A percentile compares a stretch with the other conserved stretches of the same genome.
phyloP scores from a whole-genome alignment of 345 rosid species.

The Populus euphratica region DNA sequence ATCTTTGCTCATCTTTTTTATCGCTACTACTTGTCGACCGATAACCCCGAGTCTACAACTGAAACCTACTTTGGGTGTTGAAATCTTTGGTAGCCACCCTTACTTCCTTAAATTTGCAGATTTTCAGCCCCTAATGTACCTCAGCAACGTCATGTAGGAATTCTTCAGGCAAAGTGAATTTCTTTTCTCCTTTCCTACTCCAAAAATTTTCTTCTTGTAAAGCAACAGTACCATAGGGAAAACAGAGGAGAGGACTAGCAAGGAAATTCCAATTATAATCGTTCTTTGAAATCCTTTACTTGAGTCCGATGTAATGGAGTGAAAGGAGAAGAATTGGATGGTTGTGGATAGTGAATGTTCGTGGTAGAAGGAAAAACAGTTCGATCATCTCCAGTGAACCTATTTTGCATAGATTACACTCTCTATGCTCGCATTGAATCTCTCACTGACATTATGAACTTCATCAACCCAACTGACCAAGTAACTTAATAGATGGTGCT shows the following conservation, averaged over 20 bases:
- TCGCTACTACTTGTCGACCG: slow-evolving; percentile 24
- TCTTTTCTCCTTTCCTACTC: not conserved
- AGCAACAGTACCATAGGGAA: not conserved
- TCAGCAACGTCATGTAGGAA: slow-evolving; percentile 18
- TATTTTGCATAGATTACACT: slow-evolving; percentile 35
- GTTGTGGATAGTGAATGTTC: slow-evolving; percentile 31
- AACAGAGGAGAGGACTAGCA: slow-evolving; percentile 3
- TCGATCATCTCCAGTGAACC: slow-evolving; percentile 22
- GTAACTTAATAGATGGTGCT: slow-evolving; percentile 47
- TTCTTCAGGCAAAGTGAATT: slow-evolving; percentile 10
- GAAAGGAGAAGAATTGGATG: not conserved
- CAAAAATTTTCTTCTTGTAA: not conserved
- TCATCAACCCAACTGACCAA: slow-evolving; percentile 28
- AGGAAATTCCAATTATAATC: not conserved
- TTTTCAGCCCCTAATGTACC: slow-evolving; percentile 31
- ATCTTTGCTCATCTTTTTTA: slow-evolving; percentile 33
- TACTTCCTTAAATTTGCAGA: slow-evolving; percentile 35
- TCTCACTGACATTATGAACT: slow-evolving; percentile 25
- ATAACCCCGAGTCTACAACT: slow-evolving; percentile 32
- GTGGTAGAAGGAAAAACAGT: slow-evolving; percentile 47
- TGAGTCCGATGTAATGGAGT: not conserved
- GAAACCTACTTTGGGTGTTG: slow-evolving; percentile 23
- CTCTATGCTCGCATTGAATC: slow-evolving; percentile 34
- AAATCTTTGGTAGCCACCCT: slow-evolving; percentile 32
- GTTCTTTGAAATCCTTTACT: not conserved